Evolutionary conservation across 352 stramenopile species (phyloP).

Genomic region (Phytophthora ramorum): DNA sequence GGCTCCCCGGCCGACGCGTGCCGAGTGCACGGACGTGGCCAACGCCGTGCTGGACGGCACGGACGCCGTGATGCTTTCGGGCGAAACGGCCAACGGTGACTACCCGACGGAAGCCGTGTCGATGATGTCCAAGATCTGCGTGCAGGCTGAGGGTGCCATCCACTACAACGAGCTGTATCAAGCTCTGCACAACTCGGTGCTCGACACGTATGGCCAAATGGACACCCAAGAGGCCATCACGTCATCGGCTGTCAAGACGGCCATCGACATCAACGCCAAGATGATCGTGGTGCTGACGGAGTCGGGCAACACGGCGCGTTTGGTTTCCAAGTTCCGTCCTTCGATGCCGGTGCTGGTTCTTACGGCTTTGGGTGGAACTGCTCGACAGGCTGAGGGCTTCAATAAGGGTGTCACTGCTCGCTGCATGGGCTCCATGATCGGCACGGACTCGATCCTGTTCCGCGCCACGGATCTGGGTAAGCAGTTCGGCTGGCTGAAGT

Average conservation of each 20-base stretch:
- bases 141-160: constrained; percentile 90
- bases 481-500: constrained; percentile 88
- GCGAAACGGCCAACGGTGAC: constrained; percentile 98
- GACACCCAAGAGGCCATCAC: constrained; percentile 95
- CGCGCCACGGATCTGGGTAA: constrained; percentile 88
- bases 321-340: constrained; percentile 96
- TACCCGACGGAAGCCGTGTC: constrained; percentile 95
- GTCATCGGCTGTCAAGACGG: constrained; percentile 97
- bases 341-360: constrained; percentile 76
- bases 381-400: constrained; percentile 71
- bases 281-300: constrained; percentile 98
- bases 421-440: constrained; percentile 89
- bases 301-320: constrained; percentile 92
- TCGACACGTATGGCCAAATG: constrained; percentile 71
- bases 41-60: constrained; percentile 98
- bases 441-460: constrained; percentile 91
- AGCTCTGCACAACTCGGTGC: constrained; percentile 76
- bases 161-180: constrained; percentile 92
- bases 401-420: constrained; percentile 72
- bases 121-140: constrained; percentile 95
- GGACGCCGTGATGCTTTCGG: constrained; percentile 98
- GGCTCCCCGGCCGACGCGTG: constrained; percentile 97
- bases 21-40: constrained; percentile 98
- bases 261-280: constrained; percentile 96
- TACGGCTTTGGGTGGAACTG: constrained; percentile 59